Conservation (phyloP, 2,329 filamentous ascomycete species). For the Tolypocladium tropicale region DNA sequence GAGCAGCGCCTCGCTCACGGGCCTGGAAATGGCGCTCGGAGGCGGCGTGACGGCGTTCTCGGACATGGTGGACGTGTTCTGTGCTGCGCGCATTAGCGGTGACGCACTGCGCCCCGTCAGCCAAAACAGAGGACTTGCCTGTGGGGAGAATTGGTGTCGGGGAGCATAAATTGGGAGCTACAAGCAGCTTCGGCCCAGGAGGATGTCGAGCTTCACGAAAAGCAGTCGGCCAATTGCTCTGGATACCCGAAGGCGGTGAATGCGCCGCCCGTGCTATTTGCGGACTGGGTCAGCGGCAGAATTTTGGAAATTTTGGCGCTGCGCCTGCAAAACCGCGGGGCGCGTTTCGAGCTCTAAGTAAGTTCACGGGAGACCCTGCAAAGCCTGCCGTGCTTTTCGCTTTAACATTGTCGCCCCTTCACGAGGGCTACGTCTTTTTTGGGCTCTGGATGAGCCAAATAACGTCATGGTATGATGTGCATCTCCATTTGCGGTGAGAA, state of each 20-base stretch:
- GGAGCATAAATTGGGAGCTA: slow-evolving; percentile 14
- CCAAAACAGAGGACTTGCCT: not conserved
- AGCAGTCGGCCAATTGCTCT: slow-evolving; percentile 24
- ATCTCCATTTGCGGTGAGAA: not conserved
- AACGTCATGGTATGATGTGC: not conserved
- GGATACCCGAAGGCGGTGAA: slow-evolving; percentile 34
- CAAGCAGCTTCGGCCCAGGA: slow-evolving; percentile 16
- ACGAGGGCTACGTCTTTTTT: not conserved
- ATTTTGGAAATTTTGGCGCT: slow-evolving; percentile 32
- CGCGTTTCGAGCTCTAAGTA: not conserved
- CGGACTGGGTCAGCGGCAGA: slow-evolving; percentile 28
- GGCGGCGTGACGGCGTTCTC: slow-evolving; percentile 40
- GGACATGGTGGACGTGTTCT: slow-evolving; percentile 33
- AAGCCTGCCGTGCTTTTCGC: slow-evolving; percentile 1
- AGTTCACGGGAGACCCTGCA: not conserved
- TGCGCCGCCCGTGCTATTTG: slow-evolving; percentile 6
- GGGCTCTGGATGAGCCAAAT: not conserved
- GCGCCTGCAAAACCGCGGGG: slow-evolving; percentile 1
- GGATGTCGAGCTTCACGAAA: slow-evolving; percentile 24
- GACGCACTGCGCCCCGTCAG: not conserved
- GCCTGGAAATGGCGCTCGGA: slow-evolving; percentile 61
- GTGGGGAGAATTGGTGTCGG: slow-evolving; percentile 1
- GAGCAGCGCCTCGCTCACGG: slow-evolving; percentile 93
- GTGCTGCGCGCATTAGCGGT: not conserved
- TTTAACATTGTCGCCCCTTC: slow-evolving; percentile 2